Evolutionary conservation across 108 stramenopile species (phyloP).

Genomic region (Nannochloropsis oceanica): DNA sequence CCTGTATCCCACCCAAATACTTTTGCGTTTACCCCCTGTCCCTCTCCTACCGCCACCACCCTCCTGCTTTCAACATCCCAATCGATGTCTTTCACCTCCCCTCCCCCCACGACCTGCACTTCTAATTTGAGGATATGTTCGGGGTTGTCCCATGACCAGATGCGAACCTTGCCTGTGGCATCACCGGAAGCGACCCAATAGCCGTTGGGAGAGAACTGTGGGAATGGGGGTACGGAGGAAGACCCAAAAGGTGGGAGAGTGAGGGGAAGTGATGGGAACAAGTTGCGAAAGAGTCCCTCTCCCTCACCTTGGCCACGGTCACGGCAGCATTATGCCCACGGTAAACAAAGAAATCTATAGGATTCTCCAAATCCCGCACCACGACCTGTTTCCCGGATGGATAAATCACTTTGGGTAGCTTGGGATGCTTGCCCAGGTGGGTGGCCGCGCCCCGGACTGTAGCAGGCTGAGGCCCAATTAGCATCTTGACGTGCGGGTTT

Average conservation of each 20-base stretch:
- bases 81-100: constrained; percentile 63
- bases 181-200: constrained; percentile 76
- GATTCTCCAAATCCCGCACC: constrained; percentile 26
- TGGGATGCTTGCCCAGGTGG: constrained; percentile 31
- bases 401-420: constrained; percentile 39
- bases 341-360: constrained; percentile 55
- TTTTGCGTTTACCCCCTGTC: constrained; percentile 22
- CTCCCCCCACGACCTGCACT: constrained; percentile 41
- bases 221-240: not conserved
- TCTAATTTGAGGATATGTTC: constrained; percentile 66
- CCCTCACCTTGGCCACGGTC: constrained; percentile 32
- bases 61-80: constrained; percentile 88
- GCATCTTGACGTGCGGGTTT: not conserved
- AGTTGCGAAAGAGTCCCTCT: not conserved
- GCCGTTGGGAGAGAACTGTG: constrained; percentile 57
- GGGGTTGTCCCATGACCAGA: constrained; percentile 83
- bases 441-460: constrained; percentile 32
- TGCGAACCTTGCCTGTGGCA: constrained; percentile 58
- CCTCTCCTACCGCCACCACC: constrained; percentile 47
- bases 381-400: constrained; percentile 37
- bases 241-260: not conserved
- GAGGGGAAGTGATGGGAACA: not conserved
- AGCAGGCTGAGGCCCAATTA: constrained; percentile 24
- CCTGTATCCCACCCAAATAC: constrained; percentile 46
- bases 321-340: constrained; percentile 68